Percentiles rank a stretch among this genome's conserved stretches.
These are phyloP conservation scores for Oropetium thomaeum DNA, from an alignment of 176 grass and related monocot species.

Conservation along the genomic window DNA sequence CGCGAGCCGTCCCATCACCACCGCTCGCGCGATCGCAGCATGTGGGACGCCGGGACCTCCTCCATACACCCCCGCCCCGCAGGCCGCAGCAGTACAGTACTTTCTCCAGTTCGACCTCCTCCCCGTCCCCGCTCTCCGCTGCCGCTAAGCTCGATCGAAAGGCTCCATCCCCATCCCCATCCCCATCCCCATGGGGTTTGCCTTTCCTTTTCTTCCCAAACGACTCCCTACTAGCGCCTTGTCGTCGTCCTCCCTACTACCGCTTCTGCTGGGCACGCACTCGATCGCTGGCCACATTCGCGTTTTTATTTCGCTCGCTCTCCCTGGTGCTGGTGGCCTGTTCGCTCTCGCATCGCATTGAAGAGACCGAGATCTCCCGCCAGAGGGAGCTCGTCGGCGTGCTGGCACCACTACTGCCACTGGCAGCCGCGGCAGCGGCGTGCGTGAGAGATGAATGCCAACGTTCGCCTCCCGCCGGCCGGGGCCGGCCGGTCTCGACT, in stretches of 20 bases:
- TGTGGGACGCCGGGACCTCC: neutral
- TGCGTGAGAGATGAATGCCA: neutral
- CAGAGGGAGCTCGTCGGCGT: too few species aligned
- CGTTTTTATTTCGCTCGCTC: neutral
- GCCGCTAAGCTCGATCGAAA: neutral
- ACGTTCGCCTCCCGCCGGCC: too few species aligned
- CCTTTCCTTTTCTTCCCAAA: neutral
- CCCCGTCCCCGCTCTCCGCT: neutral
- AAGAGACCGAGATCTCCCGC: too few species aligned
- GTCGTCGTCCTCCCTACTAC: neutral
- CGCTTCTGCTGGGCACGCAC: neutral
- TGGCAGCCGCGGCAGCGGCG: too few species aligned
- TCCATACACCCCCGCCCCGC: too few species aligned
- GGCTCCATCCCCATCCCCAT: too few species aligned
- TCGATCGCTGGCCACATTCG: neutral
- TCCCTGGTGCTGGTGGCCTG: too few species aligned
- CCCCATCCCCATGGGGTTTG: neutral
- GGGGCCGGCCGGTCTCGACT: too few species aligned
- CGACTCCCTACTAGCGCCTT: neutral
- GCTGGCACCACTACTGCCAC: too few species aligned
- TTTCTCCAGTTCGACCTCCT: conserved; percentile 20
- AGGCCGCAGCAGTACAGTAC: too few species aligned
- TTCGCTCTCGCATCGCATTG: too few species aligned
- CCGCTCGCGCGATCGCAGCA: neutral
- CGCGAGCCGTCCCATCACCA: conserved; percentile 36